Conservation (phyloP, 768 basidiomycete genomes). For the Cystofilobasidium bisporidii region DNA sequence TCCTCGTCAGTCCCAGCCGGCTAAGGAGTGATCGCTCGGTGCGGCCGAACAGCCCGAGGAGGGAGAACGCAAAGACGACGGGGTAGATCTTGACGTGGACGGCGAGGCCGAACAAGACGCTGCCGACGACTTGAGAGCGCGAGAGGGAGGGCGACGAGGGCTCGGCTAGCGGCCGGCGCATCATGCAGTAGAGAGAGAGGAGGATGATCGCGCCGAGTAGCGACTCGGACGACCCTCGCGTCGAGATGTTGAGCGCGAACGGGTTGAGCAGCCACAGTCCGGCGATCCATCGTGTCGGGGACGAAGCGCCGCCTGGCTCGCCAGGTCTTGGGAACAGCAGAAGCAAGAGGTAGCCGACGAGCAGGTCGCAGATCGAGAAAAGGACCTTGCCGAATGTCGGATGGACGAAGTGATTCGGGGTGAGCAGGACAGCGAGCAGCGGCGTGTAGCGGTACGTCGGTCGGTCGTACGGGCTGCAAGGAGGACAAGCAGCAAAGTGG, state of each 20-base stretch:
- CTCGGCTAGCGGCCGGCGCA: slow-evolving; percentile 30
- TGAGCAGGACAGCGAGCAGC: slow-evolving; percentile 67
- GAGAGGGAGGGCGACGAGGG: slow-evolving; percentile 34
- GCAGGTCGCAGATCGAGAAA: slow-evolving; percentile 72
- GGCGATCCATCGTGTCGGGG: slow-evolving; percentile 48
- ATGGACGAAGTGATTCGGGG: slow-evolving; percentile 71
- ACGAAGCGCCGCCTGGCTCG: slow-evolving; percentile 43
- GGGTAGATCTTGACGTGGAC: slow-evolving; percentile 98
- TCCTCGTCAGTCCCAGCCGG: slow-evolving; percentile 39
- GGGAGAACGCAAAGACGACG: slow-evolving; percentile 73
- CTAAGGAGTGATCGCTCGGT: slow-evolving; percentile 41
- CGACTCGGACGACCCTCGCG: slow-evolving; percentile 89
- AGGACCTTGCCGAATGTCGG: slow-evolving; percentile 83
- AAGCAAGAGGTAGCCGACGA: slow-evolving; percentile 46
- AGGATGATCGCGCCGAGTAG: slow-evolving; percentile 72
- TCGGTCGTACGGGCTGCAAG: slow-evolving; percentile 69
- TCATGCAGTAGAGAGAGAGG: slow-evolving; percentile 45
- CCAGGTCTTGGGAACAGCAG: slow-evolving; percentile 48
- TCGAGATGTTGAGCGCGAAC: slow-evolving; percentile 89
- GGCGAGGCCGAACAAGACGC: slow-evolving; percentile 64
- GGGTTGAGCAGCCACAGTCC: slow-evolving; percentile 81
- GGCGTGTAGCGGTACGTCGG: slow-evolving; percentile 97
- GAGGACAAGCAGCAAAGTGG: too few species aligned
- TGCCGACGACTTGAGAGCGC: slow-evolving; percentile 42
- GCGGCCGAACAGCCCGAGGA: slow-evolving; percentile 46